Base-by-base conservation (phyloP, 177 flowering plant genomes). In the Vitis hybrid region DNA sequence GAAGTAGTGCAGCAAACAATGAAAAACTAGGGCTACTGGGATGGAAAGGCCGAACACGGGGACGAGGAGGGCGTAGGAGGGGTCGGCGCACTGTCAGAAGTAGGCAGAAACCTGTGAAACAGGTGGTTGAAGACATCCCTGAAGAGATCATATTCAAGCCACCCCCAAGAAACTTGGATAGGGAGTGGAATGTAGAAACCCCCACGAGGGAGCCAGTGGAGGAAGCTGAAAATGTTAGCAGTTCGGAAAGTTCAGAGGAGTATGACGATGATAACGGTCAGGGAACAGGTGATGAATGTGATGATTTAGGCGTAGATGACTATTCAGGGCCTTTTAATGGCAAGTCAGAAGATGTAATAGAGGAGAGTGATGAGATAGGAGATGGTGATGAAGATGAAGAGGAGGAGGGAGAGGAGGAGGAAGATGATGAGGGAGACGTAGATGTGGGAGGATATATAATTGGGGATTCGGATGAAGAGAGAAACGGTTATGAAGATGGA, bases 11-110 rank as follows among this genome's bases (percentile, higher is more conserved):
- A 18, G 56, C 76, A 20, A 73, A 47, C 12, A 63, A 69, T 54
- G 83, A 75, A 18, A 69, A 70, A 65, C 62, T 72, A 15, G 76
- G 73, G 18, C 70, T 76, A 61, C 72, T 80, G 61, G 75, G 77
- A 66, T 76, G 85, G 80, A 87, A 83, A 83, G 81, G 82, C 31
- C 82, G 77, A 60, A 14, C 83, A 15, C 85, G 86, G 61, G 92
- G 85, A 53, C 75, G 84, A 66, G 92, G 90, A 50, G 79, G 82
- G 28, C 86, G 82, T 15, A 83, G 73, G 69, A 75, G 86, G 24
- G 88, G 92, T 22, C 87, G 84, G 31, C 84, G 94, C 49, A 83
- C 89, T 15, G 73, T 77, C 18, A 79, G 88, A 80, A 83, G 78
- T 63, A 73, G 79, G 72, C 85, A 68, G 70, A 89, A 76, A 66